phyloP scores from a whole-genome alignment of 2,329 filamentous ascomycete species.

The Aureobasidium uvarum region DNA sequence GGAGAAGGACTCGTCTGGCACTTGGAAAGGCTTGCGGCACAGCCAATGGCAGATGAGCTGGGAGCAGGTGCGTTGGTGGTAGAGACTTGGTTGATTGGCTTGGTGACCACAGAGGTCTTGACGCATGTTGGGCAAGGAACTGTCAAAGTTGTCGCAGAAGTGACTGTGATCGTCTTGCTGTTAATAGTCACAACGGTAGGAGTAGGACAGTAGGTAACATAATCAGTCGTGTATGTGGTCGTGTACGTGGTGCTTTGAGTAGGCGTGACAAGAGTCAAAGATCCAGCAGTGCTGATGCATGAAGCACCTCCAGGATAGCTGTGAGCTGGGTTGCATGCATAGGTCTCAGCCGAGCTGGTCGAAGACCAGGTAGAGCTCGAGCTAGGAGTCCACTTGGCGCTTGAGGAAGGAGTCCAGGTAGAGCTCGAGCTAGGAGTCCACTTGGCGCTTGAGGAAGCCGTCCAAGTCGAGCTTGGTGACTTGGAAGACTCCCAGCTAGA shows the following conservation, averaged over 20 bases:
- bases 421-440: neutral
- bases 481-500: conserved; percentile 24
- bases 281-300: conserved; percentile 27
- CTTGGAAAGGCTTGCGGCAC: neutral
- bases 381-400: neutral
- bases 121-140: conserved; percentile 15
- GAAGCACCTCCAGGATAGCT: neutral
- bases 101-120: neutral
- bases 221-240: conserved; percentile 18
- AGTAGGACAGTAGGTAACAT: conserved; percentile 32
- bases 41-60: neutral
- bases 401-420: neutral
- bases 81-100: neutral
- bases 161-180: conserved; percentile 24
- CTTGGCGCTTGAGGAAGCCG: neutral
- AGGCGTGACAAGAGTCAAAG: conserved; percentile 30
- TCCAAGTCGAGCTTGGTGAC: conserved; percentile 24
- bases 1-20: neutral
- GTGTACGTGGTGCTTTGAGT: neutral
- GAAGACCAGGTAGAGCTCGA: neutral
- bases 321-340: conserved; percentile 24
- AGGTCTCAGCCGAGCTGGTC: conserved; percentile 5
- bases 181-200: conserved; percentile 27
- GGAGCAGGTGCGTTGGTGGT: conserved; percentile 12
- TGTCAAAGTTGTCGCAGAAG: conserved; percentile 26